Evolutionary conservation across 768 basidiomycete species (phyloP).

Genomic region (Sporobolomyces pararoseus): DNA sequence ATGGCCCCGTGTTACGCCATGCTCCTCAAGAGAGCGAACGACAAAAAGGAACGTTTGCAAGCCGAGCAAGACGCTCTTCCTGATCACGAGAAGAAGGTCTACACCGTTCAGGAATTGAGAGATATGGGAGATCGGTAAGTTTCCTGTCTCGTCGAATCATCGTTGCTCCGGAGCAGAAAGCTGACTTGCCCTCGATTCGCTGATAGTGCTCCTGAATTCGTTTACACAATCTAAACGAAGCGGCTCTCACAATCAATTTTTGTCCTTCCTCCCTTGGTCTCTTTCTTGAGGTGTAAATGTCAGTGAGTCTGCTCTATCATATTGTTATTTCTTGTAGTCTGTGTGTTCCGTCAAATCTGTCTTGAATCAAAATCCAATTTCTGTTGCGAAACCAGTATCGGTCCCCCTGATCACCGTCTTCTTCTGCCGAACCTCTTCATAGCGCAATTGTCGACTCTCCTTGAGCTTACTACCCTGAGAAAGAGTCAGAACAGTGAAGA

Average conservation of each 20-base stretch:
- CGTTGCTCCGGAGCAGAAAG: not conserved
- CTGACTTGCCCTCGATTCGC: not conserved
- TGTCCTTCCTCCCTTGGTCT: not conserved
- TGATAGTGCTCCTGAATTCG: constrained; percentile 31
- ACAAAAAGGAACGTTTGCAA: constrained; percentile 26
- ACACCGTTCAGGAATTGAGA: constrained; percentile 42
- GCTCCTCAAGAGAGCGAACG: constrained; percentile 37
- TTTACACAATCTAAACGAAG: constrained; percentile 41
- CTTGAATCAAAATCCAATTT: not conserved
- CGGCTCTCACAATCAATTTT: not conserved
- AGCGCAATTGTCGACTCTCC: too few relatives aligned
- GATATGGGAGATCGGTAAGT: constrained; percentile 42
- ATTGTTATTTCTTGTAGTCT: too few relatives aligned
- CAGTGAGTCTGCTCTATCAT: too few relatives aligned
- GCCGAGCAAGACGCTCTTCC: constrained; percentile 33
- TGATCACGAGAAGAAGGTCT: constrained; percentile 29
- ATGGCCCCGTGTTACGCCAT: constrained; percentile 32
- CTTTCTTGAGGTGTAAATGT: too few relatives aligned
- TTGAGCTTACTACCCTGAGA: too few relatives aligned
- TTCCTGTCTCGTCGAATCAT: not conserved
- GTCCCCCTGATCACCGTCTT: too few relatives aligned
- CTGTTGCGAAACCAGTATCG: not conserved
- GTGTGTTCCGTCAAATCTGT: too few relatives aligned
- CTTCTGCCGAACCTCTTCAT: not conserved
- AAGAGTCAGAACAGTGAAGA: too few relatives aligned